A percentile compares a stretch with the other conserved stretches of the same genome.
phyloP scores from a whole-genome alignment of 192 early-diverging fungal species.

The Linnemannia zychae region DNA sequence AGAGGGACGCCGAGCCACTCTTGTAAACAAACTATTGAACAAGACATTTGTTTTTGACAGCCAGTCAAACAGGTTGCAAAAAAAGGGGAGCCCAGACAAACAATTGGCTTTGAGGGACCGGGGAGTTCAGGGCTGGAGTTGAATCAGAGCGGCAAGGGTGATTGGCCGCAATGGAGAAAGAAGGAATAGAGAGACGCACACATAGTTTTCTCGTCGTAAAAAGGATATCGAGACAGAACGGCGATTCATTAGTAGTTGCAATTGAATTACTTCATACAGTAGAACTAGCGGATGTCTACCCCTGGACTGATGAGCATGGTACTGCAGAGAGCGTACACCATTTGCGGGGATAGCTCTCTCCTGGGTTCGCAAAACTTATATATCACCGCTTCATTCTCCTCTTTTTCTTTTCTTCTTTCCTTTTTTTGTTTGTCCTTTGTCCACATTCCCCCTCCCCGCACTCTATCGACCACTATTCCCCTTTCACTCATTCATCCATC shows the following conservation, averaged over 20 bases:
- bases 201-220: not conserved
- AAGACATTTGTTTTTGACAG: not conserved
- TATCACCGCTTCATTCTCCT: slow-evolving; percentile 54
- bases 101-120: slow-evolving; percentile 8
- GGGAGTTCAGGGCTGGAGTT: slow-evolving; percentile 11
- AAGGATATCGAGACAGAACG: not conserved
- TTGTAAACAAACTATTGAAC: not conserved
- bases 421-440: slow-evolving; percentile 31
- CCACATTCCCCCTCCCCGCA: slow-evolving; percentile 26
- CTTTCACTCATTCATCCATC: not conserved
- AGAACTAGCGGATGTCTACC: not conserved
- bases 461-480: slow-evolving; percentile 12
- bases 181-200: slow-evolving; percentile 66
- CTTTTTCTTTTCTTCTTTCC: slow-evolving; percentile 6
- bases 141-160: slow-evolving; percentile 52
- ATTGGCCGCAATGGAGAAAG: slow-evolving; percentile 82
- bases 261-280: not conserved
- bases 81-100: not conserved
- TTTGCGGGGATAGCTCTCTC: not conserved
- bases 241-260: slow-evolving; percentile 9
- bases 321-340: not conserved
- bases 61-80: not conserved
- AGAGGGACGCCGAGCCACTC: not conserved
- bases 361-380: slow-evolving; percentile 64
- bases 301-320: slow-evolving; percentile 3